Evolutionary conservation across 31 red algal species (phyloP), one percentile per base, ranked within the genome.

Genomic region (Bonnemaisonia californica): DNA sequence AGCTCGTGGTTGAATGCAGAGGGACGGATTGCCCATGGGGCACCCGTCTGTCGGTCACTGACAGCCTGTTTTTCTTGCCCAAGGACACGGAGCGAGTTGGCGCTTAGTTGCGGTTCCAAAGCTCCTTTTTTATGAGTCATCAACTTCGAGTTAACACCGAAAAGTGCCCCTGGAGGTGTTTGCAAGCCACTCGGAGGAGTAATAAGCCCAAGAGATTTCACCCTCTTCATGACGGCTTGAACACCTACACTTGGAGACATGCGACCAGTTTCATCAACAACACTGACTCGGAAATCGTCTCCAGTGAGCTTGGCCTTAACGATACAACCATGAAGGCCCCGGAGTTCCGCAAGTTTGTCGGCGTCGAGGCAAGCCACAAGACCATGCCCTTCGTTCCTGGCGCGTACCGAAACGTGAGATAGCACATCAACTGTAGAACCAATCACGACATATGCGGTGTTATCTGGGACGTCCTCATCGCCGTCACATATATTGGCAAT

Each of bases 341-440:
- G 88, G 37, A 96, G 82, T 61, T 84, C 82, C 4, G 82, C 63
- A 32, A 91, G 54, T 57, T 91, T 82, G 18, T 81, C 83, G 45
- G 38, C 81, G 36, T 92, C 93, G 24, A 91, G 82, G 74, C 93
- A 96, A 26, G 87, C 83, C 60, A 96, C 62, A 45, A 96, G 83
- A 3, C 93, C 93, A 54, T 91, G 87, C 41, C 83, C 79, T 74
- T 98, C 95, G 63, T 98, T 98, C 56, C 91, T 70, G 26, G 95
- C 95, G 2, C 95, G 87, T 26, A 98, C 91, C 30, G 91, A 89
- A 4, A 93, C 82, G 47, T 98, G 95, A 4, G 91, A 94, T 41
- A 98, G 86, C 23, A 98, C 87, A 79, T 98, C 95, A 18, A 98
- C 91, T 36, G 91, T 92, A n/a, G 83, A 87, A 18, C 85, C 91